Evolutionary conservation across 441 rosid species (phyloP).

Genomic region (Bocquillonia castaneifolia): DNA sequence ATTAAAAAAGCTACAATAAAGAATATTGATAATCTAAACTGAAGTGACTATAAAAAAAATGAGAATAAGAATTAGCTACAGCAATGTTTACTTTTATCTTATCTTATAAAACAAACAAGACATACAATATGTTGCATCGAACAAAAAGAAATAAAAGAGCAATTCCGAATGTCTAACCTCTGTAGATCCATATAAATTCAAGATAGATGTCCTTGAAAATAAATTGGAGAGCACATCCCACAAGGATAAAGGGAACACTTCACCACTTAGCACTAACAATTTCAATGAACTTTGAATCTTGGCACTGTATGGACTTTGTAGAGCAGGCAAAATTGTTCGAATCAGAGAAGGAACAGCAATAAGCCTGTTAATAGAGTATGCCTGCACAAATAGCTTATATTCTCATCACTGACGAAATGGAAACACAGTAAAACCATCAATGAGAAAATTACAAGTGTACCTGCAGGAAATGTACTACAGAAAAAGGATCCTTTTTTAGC

Average conservation of each 20-base stretch:
- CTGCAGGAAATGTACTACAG: slow-evolving; percentile 60
- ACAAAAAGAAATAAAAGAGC: not conserved
- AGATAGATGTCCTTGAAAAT: slow-evolving; percentile 63
- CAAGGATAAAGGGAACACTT: slow-evolving; percentile 65
- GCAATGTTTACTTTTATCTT: not conserved
- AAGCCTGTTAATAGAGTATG: slow-evolving; percentile 65
- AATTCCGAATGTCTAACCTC: slow-evolving; percentile 55
- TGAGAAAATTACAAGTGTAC: slow-evolving; percentile 31
- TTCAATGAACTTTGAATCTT: slow-evolving; percentile 49
- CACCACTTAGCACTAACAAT: slow-evolving; percentile 81
- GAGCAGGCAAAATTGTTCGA: slow-evolving; percentile 62
- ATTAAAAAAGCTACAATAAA: no score
- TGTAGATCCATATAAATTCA: slow-evolving; percentile 90
- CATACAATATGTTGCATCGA: not conserved
- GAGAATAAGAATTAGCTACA: slow-evolving; percentile 8
- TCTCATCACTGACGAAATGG: not conserved
- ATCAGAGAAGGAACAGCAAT: slow-evolving; percentile 78
- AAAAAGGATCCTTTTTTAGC: slow-evolving; percentile 43
- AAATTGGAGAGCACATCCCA: slow-evolving; percentile 61
- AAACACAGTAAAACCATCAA: not conserved
- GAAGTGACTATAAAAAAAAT: not conserved
- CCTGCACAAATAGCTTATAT: slow-evolving; percentile 37
- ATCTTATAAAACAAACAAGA: not conserved
- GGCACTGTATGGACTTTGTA: slow-evolving; percentile 40
- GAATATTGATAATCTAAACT: not conserved